phyloP scores from a whole-genome alignment of 1,284 basidiomycete species.

The Sanghuangporus baumii region DNA sequence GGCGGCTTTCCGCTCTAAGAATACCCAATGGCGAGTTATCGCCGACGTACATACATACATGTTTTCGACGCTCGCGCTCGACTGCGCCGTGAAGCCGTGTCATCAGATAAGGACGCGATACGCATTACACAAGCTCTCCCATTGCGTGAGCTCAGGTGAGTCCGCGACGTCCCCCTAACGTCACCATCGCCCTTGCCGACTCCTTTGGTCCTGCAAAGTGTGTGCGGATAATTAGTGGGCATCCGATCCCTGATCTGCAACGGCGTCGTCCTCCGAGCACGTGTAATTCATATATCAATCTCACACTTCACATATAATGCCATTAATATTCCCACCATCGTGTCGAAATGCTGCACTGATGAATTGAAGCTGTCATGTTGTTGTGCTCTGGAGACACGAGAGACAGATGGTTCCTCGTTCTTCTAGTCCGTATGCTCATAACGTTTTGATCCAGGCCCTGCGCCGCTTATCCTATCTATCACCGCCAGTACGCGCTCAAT shows the following conservation, averaged over 20 bases:
- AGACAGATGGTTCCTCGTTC: too few relatives aligned
- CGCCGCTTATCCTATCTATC: too few relatives aligned
- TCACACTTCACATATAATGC: too few relatives aligned
- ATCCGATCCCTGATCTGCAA: background rate
- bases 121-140: background rate
- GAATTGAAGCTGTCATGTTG: too few relatives aligned
- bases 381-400: too few relatives aligned
- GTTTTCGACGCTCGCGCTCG: too few relatives aligned
- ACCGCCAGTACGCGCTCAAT: too few relatives aligned
- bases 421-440: too few relatives aligned
- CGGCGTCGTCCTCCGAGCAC: background rate
- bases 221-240: background rate
- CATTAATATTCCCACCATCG: too few relatives aligned
- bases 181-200: background rate
- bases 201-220: background rate
- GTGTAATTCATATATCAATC: too few relatives aligned
- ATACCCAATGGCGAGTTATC: background rate
- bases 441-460: too few relatives aligned
- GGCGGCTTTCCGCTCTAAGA: background rate
- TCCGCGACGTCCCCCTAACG: background rate
- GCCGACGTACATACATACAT: background rate
- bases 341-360: too few relatives aligned
- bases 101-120: background rate
- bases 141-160: background rate
- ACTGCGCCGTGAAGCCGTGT: background rate